Base-by-base conservation (phyloP, 495 filamentous ascomycete species). In the Hypoxylon perforatum region DNA sequence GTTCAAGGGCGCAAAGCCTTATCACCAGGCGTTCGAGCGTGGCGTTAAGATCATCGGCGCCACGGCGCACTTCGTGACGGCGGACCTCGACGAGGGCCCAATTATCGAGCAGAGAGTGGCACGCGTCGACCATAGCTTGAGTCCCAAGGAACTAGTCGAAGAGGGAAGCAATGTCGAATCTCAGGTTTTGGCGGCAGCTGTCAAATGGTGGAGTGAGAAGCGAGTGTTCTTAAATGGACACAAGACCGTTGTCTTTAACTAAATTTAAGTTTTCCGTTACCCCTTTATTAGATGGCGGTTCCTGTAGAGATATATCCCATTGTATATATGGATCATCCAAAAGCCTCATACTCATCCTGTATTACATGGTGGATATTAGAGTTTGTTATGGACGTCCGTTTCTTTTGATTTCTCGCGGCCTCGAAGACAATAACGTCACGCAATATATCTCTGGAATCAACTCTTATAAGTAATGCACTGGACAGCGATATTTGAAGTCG, bases 41-140 rank as follows among this genome's bases (percentile, higher is more conserved):
- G 90, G 90, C 47, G 90, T 92, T 55, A 92, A 92, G 84, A 91
- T 92, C 67, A 90, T 91, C 53, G 90, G 90, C 35, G 90, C 90
- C 54, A 90, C 88, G 28, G 90, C 90, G 42, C 90, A 92, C 75
- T 91, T 91, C 67, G 90, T 91, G 65, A 92, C 90, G 30, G 88
- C 86, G 51, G 88, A 91, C 71, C 76, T 92, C 47, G 90, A 92
- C 67, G 90, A 92, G 75, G 90, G 90, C 4, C 90, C 90, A 15
- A 92, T 92, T 65, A 92, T 92, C 68, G 90, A 91, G 82, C 90
- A 92, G 82, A 86, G 88, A 53, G 86, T 91, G 33, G 81, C 86
- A 6, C 80, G 89, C 1, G 89, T 91, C 9, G 85, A 87, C 76
- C 90, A 92, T 74, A 82, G 77, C 28, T 85, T 91, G 86, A 87